These are phyloP conservation scores for Sequoiadendron giganteum DNA, from an alignment of 75 land plant species.

Conservation along the genomic window DNA sequence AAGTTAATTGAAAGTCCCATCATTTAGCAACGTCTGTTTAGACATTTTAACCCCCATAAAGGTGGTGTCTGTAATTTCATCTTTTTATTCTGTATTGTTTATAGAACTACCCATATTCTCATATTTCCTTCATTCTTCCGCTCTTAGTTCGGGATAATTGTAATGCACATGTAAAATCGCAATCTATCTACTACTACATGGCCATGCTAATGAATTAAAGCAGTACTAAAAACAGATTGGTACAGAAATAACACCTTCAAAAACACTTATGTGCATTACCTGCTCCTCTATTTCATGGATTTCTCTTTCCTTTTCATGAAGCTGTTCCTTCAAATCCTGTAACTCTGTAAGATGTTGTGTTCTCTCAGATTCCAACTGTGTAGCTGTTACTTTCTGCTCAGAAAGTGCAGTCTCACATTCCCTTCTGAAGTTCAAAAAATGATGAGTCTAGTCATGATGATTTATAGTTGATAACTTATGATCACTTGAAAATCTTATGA, in stretches of 20 bases:
- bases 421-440: slow-evolving; percentile 24
- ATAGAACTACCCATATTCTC: neutral
- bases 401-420: slow-evolving; percentile 41
- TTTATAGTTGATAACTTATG: neutral
- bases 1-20: slow-evolving; percentile 14
- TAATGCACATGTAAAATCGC: neutral
- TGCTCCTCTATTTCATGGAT: slow-evolving; percentile 85
- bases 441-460: neutral
- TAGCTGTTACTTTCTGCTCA: slow-evolving; percentile 30
- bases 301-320: slow-evolving; percentile 79
- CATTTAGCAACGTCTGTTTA: no score
- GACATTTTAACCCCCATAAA: no score
- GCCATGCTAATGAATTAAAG: neutral
- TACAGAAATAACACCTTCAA: neutral
- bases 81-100: neutral
- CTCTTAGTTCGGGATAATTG: neutral
- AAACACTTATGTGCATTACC: slow-evolving; percentile 30
- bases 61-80: no score
- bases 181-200: neutral
- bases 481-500: neutral
- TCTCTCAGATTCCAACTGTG: slow-evolving; percentile 82
- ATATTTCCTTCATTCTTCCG: neutral
- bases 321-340: slow-evolving; percentile 76
- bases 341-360: slow-evolving; percentile 66
- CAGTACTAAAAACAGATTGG: neutral